Percentiles rank a stretch among this genome's conserved stretches.
These are phyloP conservation scores for Mycena epipterygia DNA, from an alignment of 768 basidiomycete genomes.

Conservation along the genomic window DNA sequence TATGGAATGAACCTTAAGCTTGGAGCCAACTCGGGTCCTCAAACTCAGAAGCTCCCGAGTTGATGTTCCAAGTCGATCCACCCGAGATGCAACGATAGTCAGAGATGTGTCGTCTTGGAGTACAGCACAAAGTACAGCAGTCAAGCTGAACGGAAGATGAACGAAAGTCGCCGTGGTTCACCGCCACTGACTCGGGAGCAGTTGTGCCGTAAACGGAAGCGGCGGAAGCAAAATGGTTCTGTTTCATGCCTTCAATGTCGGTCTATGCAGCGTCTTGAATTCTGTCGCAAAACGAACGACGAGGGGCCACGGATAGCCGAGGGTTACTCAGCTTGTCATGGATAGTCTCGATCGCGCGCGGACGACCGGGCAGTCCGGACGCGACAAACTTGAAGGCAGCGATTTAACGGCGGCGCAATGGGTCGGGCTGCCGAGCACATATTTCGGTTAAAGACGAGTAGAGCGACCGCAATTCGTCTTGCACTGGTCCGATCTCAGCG, in stretches of 20 bases:
- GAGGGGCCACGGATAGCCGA: slow-evolving; percentile 10
- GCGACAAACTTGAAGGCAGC: not conserved
- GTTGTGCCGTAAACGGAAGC: not conserved
- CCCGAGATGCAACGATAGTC: no score
- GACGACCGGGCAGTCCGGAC: not conserved
- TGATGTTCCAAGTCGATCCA: no score
- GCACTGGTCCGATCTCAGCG: slow-evolving; percentile 10
- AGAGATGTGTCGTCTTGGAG: no score
- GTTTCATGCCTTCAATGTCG: not conserved
- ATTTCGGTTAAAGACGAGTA: not conserved
- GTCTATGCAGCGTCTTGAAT: not conserved
- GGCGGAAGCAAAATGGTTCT: not conserved
- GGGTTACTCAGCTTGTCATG: not conserved
- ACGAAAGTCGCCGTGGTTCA: no score
- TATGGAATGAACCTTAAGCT: no score
- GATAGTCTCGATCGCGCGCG: not conserved
- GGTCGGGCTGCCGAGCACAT: not conserved
- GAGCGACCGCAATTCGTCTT: not conserved
- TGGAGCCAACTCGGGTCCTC: no score
- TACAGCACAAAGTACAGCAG: no score
- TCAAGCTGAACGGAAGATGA: no score
- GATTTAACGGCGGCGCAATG: not conserved
- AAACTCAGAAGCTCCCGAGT: no score
- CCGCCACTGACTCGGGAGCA: not conserved
- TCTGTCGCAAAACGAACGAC: not conserved